Percentiles rank a stretch among this genome's conserved stretches.
Conservation (phyloP, 169 alveolate species). For the Miamiensis avidus region DNA sequence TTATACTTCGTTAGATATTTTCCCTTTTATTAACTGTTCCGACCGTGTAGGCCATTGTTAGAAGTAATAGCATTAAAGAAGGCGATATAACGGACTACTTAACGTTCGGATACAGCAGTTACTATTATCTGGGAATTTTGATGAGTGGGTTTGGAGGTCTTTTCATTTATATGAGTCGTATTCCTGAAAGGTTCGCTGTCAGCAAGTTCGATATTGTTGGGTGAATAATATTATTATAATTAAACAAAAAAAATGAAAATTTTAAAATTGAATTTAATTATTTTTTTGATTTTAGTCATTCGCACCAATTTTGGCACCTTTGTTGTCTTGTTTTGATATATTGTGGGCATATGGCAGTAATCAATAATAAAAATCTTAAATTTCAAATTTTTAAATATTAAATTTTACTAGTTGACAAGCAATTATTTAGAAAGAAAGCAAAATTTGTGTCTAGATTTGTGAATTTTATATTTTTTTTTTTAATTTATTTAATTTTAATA, state of each 20-base stretch:
- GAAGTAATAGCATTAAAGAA: neutral
- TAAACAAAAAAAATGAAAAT: neutral
- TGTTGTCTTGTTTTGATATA: neutral
- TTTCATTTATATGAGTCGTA: neutral
- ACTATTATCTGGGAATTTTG: neutral
- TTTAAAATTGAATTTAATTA: too few species aligned
- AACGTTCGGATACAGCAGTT: neutral
- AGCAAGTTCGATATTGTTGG: neutral
- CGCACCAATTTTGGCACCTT: neutral
- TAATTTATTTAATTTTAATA: too few species aligned
- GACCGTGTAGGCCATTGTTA: neutral
- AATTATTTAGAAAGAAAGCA: neutral
- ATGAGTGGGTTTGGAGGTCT: neutral
- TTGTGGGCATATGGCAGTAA: neutral
- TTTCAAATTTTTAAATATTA: neutral
- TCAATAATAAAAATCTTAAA: too few species aligned
- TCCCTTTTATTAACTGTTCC: neutral
- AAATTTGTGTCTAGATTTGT: neutral
- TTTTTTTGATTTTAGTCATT: neutral
- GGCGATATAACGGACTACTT: neutral
- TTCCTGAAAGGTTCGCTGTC: neutral
- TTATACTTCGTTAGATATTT: neutral
- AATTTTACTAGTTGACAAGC: neutral
- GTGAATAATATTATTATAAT: neutral
- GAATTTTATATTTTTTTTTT: too few species aligned